Base-by-base conservation (phyloP, 2,329 filamentous ascomycete species). In the Bimuria novae-zelandiae region DNA sequence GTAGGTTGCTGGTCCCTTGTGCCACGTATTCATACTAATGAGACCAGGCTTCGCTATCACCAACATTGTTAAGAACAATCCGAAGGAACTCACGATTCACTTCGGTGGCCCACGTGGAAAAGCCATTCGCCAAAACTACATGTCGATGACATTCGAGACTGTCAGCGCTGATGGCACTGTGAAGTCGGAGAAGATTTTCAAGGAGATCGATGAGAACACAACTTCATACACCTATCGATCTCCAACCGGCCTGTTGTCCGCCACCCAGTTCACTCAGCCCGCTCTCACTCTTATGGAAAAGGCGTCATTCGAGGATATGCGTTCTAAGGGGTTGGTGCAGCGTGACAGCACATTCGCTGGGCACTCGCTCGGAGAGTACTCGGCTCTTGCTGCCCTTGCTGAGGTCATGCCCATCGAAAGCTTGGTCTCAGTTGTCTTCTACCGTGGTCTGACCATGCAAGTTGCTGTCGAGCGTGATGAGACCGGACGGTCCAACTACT, bases 351-450 rank as follows among this genome's bases (percentile, higher is more conserved):
- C 89, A 63, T 99, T 99, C 73, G 94, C 94, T 12, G 94, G 94
- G 62, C 94, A 99, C 81, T 99, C 95, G 0, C 86, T 99, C 19
- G 94, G 94, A 76, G 94, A 99, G 79, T 99, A 99, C 81, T 97
- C 92, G 58, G 94, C 94, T 8, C 86, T 99, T 59, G 94, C 94
- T 58, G 94, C 94, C 11, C 83, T 99, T 56, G 94, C 95, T 10
- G 93, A 99, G 70, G 94, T 99, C 72, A 96, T 99, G 90, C 94
- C 95, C n/a, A 99, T 99, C 69, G 94, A 99, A 81, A 94, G 89
- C 64, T 82, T 99, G 75, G 94, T 99, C 1, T 97, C 94, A 0
- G 94, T 99, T 41, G 95, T 99, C 50, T 99, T 99, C 84, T 99
- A 99, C 81, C 92, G 94, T 76, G 94, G 94, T 70, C 81, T 99